Evolutionary conservation across 176 grass and related monocot genomes (phyloP), one percentile per base, ranked within the genome.

Genomic region (Ampelocalamus luodianensis): DNA sequence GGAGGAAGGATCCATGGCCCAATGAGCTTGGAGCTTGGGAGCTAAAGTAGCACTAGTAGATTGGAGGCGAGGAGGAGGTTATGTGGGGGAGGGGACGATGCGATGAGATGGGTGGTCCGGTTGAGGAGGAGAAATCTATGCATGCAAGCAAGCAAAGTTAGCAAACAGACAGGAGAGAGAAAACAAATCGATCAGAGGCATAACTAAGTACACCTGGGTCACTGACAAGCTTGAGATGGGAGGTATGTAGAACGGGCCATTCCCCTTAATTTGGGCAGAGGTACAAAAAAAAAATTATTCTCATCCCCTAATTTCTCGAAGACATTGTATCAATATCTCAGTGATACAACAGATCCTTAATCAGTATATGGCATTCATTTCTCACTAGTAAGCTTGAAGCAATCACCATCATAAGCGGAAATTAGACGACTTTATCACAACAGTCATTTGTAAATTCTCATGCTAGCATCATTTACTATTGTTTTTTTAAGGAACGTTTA

Each of bases 41-140:
- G 87, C 68, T 85, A 84, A 89, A 85, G 87, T 89, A 84, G 87
- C 54, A 83, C 66, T 66, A 85, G 87, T 79, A 84, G 81, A 89
- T 84, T 81, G 74, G 80, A 71, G 80, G 80, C 78, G 86, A 48
- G 65, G 72, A 79, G 87, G 80, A 83, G 65, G 85, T 69, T 74
- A 68, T 50, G 74, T 60, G 8, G 56, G 22, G 20, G 58, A 26
- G 56, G 22, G 20, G 58, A 26, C 5, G 77, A 42, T 15, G 20
- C 11, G 59, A 58, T 8, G 20, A 11, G 71, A 71, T 62, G 68
- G 68, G 69, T 51, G 29, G 24, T 74, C 71, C 77, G 69, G 81
- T 69, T 84, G 77, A 58, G 82, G 67, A 92, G 83, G 87, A 89
- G 68, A 72, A 77, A 72, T 86, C 79, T 51, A 58, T 56, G 73